Base-by-base conservation (phyloP, 805 yeast genomes). In the Wickerhamomyces ciferrii region DNA sequence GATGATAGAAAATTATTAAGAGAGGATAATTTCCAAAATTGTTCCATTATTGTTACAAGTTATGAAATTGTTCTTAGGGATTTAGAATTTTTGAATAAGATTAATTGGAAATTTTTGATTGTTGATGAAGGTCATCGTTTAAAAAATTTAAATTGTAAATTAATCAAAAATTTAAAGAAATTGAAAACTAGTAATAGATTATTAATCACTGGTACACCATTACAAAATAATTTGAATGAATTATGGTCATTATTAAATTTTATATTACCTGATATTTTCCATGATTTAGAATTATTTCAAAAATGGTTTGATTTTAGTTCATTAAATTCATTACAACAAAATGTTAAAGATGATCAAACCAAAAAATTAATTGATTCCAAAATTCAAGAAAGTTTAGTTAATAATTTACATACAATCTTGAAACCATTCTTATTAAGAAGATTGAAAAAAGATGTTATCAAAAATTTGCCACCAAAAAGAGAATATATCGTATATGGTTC, bases 71-170 rank as follows among this genome's bases (percentile, higher is more conserved):
- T 88, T 1, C 76, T 91, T 41, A 74, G 78, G 43, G 98, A 94
- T 59, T 75, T 81, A 39, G 66, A 67, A 27, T 72, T 65, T 50
- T 70, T 90, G 43, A 70, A 75, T 49, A 61, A 67, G 2, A 65
- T 76, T 11, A 65, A 69, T 21, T 91, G 97, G 97, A 85, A 82
- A 49, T 92, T 81, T 60, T 68, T 92, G 44, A 85, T 91, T 43
- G 96, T 92, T 18, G 99, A 92, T 64, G 99, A 92, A 65, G 99
- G 98, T 7, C 99, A 92, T 64, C 71, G 99, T 36, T 70, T 92
- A 54, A 94, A 92, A 59, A 92, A 92, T 61, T 75, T 83, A 52
- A 81, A 91, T 55, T 87, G 96, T 63, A 70, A 81, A 53, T 70
- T 92, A 49, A 83, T 92, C 43, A 75, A 75, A 45, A 82, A 82